These are phyloP conservation scores for Adansonia grandidieri DNA, from an alignment of 441 rosid genomes.

Conservation along the genomic window DNA sequence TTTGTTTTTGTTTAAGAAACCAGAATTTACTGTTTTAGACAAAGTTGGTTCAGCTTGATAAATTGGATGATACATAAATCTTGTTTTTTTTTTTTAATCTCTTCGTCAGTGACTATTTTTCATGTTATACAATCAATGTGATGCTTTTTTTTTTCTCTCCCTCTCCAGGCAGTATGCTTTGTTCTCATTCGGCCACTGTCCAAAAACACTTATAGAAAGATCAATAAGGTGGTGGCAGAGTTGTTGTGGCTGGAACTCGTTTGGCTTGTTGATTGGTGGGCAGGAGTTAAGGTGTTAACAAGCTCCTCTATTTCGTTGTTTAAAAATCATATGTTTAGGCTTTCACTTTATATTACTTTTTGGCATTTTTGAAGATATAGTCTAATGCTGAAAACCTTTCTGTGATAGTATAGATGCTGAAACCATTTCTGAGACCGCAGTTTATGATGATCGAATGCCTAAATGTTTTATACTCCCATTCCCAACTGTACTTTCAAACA, in stretches of 20 bases:
- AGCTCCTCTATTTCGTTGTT: not conserved
- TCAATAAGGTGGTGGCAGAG: slow-evolving; percentile 68
- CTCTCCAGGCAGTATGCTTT: slow-evolving; percentile 64
- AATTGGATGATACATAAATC: not conserved
- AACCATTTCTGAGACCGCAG: not conserved
- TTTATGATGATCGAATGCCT: slow-evolving; percentile 18
- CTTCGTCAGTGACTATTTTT: not conserved
- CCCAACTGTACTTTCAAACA: not conserved
- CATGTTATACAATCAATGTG: slow-evolving; percentile 10
- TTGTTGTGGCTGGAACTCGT: slow-evolving; percentile 75
- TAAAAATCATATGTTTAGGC: not conserved
- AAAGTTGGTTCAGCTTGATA: slow-evolving; percentile 16
- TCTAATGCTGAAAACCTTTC: not conserved
- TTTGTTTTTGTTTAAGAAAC: not conserved
- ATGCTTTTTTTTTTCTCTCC: slow-evolving; percentile 14
- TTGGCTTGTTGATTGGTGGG: slow-evolving; percentile 86
- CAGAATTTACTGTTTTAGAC: not conserved
- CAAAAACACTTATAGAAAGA: slow-evolving; percentile 63
- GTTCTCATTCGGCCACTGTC: slow-evolving; percentile 64
- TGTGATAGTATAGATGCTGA: not conserved
- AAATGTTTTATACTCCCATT: slow-evolving; percentile 6
- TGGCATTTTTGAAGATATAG: slow-evolving; percentile 2
- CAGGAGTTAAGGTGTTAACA: slow-evolving; percentile 63
- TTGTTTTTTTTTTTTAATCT: not conserved
- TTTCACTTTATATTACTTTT: not conserved